Evolutionary conservation across 495 filamentous ascomycete species (phyloP).

Genomic region (Chaetomium cochliodes): DNA sequence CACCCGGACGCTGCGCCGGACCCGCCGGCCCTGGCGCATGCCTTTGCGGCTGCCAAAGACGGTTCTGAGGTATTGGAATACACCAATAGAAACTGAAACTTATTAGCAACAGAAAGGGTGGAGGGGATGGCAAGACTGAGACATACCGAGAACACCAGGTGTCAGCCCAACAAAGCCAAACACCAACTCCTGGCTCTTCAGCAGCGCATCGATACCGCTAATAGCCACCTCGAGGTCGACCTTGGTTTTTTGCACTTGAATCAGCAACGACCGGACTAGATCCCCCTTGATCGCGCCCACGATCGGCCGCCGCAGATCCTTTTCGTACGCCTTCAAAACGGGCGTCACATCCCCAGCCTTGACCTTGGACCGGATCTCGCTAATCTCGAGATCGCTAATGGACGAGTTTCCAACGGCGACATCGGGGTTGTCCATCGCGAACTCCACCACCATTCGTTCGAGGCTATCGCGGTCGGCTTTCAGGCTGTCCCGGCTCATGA

Average conservation of each 20-base stretch:
- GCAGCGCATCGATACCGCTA: constrained; percentile 83
- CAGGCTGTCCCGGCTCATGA: constrained; percentile 90
- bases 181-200: constrained; percentile 95
- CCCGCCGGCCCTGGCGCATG: constrained; percentile 55
- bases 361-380: constrained; percentile 70
- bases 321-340: constrained; percentile 85
- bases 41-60: constrained; percentile 67
- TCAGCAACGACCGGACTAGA: constrained; percentile 83
- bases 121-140: neutral
- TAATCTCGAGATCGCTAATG: constrained; percentile 59
- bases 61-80: constrained; percentile 66
- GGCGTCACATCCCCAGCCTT: constrained; percentile 90
- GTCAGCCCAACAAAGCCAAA: constrained; percentile 95
- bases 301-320: constrained; percentile 76
- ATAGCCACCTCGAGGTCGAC: constrained; percentile 96
- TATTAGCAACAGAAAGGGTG: constrained; percentile 22
- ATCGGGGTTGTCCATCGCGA: constrained; percentile 73
- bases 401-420: constrained; percentile 43
- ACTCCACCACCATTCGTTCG: constrained; percentile 97
- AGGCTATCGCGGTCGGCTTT: constrained; percentile 85
- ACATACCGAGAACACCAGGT: constrained; percentile 67
- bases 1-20: constrained; percentile 66
- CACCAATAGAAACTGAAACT: constrained; percentile 64
- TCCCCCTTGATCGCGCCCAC: constrained; percentile 77
- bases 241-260: constrained; percentile 98